Percentiles rank a stretch among this genome's conserved stretches.
Evolutionary conservation across 1,139 yeast species (phyloP).

Genomic region (Protomyces inouyei): DNA sequence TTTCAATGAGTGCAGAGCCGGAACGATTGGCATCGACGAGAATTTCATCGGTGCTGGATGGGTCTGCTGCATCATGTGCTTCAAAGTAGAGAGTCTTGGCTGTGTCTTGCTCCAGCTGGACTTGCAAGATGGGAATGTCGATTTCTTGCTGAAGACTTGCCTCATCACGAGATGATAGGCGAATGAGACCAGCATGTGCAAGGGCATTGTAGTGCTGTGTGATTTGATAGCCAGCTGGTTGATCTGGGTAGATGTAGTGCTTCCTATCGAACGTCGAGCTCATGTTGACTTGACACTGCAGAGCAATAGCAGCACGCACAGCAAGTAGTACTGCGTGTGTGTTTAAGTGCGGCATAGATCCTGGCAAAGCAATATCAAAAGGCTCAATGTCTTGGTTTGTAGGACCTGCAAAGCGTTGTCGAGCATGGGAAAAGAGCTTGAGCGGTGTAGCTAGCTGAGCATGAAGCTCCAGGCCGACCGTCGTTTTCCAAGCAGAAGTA

Average conservation of each 20-base stretch:
- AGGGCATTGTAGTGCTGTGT: constrained; percentile 84
- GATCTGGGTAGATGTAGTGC: constrained; percentile 94
- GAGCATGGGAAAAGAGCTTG: constrained; percentile 35
- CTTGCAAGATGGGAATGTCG: constrained; percentile 42
- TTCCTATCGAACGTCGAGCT: constrained; percentile 78
- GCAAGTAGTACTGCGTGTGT: constrained; percentile 70
- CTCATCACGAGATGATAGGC: constrained; percentile 53
- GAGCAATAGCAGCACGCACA: constrained; percentile 64
- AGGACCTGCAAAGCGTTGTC: constrained; percentile 44
- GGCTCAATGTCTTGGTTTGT: constrained; percentile 72
- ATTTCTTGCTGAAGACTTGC: constrained; percentile 39
- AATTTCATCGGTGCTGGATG: constrained; percentile 33
- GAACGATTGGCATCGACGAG: constrained; percentile 75
- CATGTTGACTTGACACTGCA: constrained; percentile 56
- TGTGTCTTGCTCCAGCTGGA: constrained; percentile 52
- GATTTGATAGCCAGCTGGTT: constrained; percentile 91
- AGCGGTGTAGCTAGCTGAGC: constrained; percentile 29
- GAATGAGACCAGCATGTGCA: constrained; percentile 61
- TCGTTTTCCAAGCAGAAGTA: constrained; percentile 4
- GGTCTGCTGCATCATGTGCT: constrained; percentile 8
- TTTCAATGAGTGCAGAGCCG: constrained; percentile 79
- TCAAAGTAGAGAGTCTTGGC: constrained; percentile 69
- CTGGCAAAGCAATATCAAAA: constrained; percentile 86
- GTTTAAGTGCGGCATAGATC: constrained; percentile 81
- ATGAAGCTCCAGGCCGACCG: constrained; percentile 34